Percentiles rank a stretch among this genome's conserved stretches.
Evolutionary conservation across 768 basidiomycete species (phyloP).

Genomic region (Mycena kentingensis): DNA sequence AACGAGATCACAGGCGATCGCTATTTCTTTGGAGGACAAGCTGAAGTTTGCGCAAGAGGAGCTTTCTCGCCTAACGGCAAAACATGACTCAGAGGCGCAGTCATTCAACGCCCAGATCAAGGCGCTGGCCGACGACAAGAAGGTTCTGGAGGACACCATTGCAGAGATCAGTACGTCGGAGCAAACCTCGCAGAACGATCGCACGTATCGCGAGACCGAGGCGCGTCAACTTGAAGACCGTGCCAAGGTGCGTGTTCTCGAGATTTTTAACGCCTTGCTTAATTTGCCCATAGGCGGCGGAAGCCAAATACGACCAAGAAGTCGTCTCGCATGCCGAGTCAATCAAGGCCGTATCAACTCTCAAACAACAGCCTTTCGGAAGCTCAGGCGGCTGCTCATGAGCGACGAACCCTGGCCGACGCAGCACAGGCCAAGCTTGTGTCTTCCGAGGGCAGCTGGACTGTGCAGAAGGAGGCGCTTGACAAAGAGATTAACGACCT

Average conservation of each 20-base stretch:
- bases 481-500: slow-evolving; percentile 79
- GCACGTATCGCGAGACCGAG: slow-evolving; percentile 62
- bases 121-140: slow-evolving; percentile 79
- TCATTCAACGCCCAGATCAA: slow-evolving; percentile 68
- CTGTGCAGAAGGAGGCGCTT: slow-evolving; percentile 71
- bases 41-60: slow-evolving; percentile 58
- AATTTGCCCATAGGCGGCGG: slow-evolving; percentile 53
- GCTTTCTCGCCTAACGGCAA: slow-evolving; percentile 46
- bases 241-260: slow-evolving; percentile 51
- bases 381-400: slow-evolving; percentile 55
- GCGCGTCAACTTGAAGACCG: slow-evolving; percentile 69
- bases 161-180: slow-evolving; percentile 79
- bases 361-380: slow-evolving; percentile 64
- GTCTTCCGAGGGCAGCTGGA: slow-evolving; percentile 79
- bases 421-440: slow-evolving; percentile 74
- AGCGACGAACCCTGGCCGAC: slow-evolving; percentile 63
- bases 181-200: slow-evolving; percentile 64
- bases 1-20: no score
- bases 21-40: slow-evolving; percentile 66
- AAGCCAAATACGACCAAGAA: slow-evolving; percentile 79
- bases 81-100: slow-evolving; percentile 61
- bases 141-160: slow-evolving; percentile 78
- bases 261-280: neutral
- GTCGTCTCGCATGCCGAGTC: slow-evolving; percentile 85
- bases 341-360: slow-evolving; percentile 66